Base-by-base conservation (phyloP, 441 rosid genomes). In the Codiaeum variegatum region DNA sequence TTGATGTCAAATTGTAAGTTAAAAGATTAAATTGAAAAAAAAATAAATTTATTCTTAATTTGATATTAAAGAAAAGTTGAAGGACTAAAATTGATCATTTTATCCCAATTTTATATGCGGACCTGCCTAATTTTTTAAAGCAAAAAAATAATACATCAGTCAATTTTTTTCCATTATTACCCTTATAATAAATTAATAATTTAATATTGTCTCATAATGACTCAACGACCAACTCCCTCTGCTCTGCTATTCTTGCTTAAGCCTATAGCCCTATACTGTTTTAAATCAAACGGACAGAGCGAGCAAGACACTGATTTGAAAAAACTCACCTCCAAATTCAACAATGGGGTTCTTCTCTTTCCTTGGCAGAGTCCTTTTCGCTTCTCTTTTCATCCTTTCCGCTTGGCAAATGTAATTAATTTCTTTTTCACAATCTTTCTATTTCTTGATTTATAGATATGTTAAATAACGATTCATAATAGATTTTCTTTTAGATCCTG, bases 311-410 rank as follows among this genome's bases (percentile, higher is more conserved):
- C 72, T 16, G 62, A 62, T 63, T 54, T 47, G 23, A 42, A 42
- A 42, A 26, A 60, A 6, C 18, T 32, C 4, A 9, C 40, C 4
- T 38, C 24, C 9, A 19, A n/a, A 44, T 11, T 32, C 28, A 16
- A 1, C 36, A 54, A 80, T 85, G 88, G 86, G 84, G 36, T 81
- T 83, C 69, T 71, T 79, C 70, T 85, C 86, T 42, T 83, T 85
- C 73, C 75, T 80, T 38, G 88, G 88, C 66, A 79, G 88, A 62
- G 82, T 85, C 66, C 83, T 85, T 26, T 85, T 85, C 76, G 79
- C 84, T 34, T 85, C 86, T 42, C 74, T 82, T 29, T 85, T 85
- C 79, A 80, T 85, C 72, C 86, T 85, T 63, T 79, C 88, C 65
- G 86, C 88, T 40, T 81, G 83, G 83, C 83, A 82, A 79, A 83